Evolutionary conservation across 495 filamentous ascomycete species (phyloP), one percentile per base, ranked within the genome.

Genomic region (Tricharina praecox): DNA sequence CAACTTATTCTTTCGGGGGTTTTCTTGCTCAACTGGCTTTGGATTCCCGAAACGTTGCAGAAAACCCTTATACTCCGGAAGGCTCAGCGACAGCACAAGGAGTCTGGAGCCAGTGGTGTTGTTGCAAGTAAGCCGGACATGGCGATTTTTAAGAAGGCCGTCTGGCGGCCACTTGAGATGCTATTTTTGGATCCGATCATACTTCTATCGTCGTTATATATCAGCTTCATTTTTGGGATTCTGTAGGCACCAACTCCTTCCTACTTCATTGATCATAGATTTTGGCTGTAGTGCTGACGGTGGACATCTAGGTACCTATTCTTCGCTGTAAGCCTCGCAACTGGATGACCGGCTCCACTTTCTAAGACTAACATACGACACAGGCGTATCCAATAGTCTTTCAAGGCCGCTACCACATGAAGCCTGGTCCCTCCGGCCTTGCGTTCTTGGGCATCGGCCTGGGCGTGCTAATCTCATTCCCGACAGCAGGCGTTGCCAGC

Each of bases 131-230:
- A 10, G 10, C 23, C 48, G 35, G 26, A 52, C 21, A 23, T 24
- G 11, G 60, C 56, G 2, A 23, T 57, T 0, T 71, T 92, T 54
- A 60, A 69, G 20, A 77, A 86, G 63, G 69, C 93, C 5, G 33
- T 93, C 26, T 75, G 68, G 49, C 75, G 86, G 28, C 86, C 85
- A 0, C 64, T 93, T 54, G 71, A 79, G 45, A 75, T 93, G 47
- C 72, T 93, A 8, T 71, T 90, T 54, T 71, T 69, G 33, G 86
- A 93, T 61, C 86, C 83, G 7, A 85, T 93, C 38, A 75, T 93
- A 21, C 65, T 81, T 0, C 55, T 79, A 0, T 58, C 90, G 2
- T 83, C 73, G 33, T 68, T 92, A 38, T 90, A 90, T 62, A 81
- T 92, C 73, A 71, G 79, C 20, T 86, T 85, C 61, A 74, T 86